Evolutionary conservation across 768 basidiomycete genomes (phyloP), one percentile per base, ranked within the genome.

Genomic region (Collybia nuda): DNA sequence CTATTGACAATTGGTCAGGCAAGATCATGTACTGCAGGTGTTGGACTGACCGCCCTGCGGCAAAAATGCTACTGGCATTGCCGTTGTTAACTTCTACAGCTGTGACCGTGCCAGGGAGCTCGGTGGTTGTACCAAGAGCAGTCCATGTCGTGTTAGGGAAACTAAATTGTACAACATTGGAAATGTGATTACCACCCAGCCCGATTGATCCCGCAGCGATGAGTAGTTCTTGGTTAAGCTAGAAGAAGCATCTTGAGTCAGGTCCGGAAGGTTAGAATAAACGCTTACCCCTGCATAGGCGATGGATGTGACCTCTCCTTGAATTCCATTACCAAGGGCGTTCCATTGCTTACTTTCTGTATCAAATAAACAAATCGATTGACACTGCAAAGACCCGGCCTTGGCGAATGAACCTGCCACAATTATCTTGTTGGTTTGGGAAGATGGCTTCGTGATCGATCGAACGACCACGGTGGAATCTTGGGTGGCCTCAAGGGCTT

Each of bases 381-480:
- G 79, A 66, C 96, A 98, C 1, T 70, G 65, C 14, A 89, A 68
- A 0, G 85, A 79, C 6, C 93, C 94, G 2, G 89, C 93, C 37
- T 84, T 79, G 0, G 81, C 67, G 56, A 99, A 98, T 2, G 87
- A 83, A n/a, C 96, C 96, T 2, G 89, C 93, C 9, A 97, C 87
- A 42, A 97, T 73, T 47, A 98, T 64, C 2, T 75, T 75, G 41
- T 83, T 78, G 21, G 79, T 59, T 58, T 84, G 79, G 11, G 84
- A 77, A 1, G 78, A 62, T 0, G 91, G 80, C 48, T 76, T 72
- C 1, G 81, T 79, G 56, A 98, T 78, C 1, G 86, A 86, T 38
- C 88, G 82, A 51, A 95, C 86, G 39, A 84, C 73, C 18, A 87
- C 85, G 5, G 68, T 55, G 0, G 77, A 68, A 2, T 82, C 83